A percentile compares a stretch with the other conserved stretches of the same genome.
These are phyloP conservation scores for Tribonema minus DNA, from an alignment of 108 stramenopile genomes.

Conservation along the genomic window DNA sequence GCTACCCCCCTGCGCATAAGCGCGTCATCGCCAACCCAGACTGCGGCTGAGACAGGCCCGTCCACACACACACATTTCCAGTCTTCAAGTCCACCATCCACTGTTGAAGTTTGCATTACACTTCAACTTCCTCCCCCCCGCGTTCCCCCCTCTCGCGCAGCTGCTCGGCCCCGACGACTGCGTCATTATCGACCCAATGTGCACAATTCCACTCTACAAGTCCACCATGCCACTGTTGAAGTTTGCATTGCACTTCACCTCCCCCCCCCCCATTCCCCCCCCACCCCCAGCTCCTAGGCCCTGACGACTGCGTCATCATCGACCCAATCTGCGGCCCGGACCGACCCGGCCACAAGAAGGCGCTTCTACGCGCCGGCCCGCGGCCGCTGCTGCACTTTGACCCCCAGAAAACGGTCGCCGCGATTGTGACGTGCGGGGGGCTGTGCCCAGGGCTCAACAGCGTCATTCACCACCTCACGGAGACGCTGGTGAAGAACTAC, in stretches of 20 bases:
- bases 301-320: slow-evolving; percentile 28
- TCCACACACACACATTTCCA: not conserved
- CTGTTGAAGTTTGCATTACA: no score
- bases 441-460: slow-evolving; percentile 95
- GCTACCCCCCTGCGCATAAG: no score
- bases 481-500: slow-evolving; percentile 69
- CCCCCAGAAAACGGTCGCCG: slow-evolving; percentile 77
- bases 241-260: no score
- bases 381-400: slow-evolving; percentile 76
- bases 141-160: slow-evolving; percentile 1
- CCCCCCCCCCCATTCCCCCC: not conserved
- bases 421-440: slow-evolving; percentile 96
- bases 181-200: not conserved
- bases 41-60: not conserved
- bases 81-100: not conserved
- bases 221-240: not conserved
- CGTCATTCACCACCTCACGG: slow-evolving; percentile 85
- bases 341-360: no score
- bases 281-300: slow-evolving; percentile 31
- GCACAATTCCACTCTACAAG: not conserved
- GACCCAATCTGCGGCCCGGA: not conserved
- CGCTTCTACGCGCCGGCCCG: slow-evolving; percentile 49
- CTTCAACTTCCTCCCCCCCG: no score
- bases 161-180: slow-evolving; percentile 31
- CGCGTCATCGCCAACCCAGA: no score